phyloP scores from a whole-genome alignment of 768 basidiomycete genomes.

The Mycena amicta region DNA sequence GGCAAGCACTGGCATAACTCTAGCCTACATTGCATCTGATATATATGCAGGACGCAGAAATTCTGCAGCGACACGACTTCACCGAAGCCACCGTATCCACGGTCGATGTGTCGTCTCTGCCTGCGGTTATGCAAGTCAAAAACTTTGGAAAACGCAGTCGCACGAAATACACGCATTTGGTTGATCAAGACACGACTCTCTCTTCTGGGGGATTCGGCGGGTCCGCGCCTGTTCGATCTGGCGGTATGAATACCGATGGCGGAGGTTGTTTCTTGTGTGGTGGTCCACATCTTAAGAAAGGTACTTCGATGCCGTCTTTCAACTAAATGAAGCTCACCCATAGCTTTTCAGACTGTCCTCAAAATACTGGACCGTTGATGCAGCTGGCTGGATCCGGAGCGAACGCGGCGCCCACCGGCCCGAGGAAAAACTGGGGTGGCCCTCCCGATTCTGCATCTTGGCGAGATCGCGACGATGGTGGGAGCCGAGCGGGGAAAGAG shows the following conservation, averaged over 20 bases:
- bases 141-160: slow-evolving; percentile 92
- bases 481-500: slow-evolving; percentile 21
- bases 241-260: slow-evolving; percentile 55
- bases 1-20: too few species aligned
- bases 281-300: slow-evolving; percentile 91
- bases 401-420: slow-evolving; percentile 34
- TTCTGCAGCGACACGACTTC: slow-evolving; percentile 81
- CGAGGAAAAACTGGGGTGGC: slow-evolving; percentile 35
- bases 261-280: slow-evolving; percentile 93
- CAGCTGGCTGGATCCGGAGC: slow-evolving; percentile 35
- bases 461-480: slow-evolving; percentile 31
- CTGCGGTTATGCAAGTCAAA: slow-evolving; percentile 95
- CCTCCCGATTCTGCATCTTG: slow-evolving; percentile 36
- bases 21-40: too few species aligned
- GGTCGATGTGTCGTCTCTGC: slow-evolving; percentile 84
- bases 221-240: slow-evolving; percentile 51
- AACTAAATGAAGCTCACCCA: neutral
- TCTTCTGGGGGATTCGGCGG: slow-evolving; percentile 68
- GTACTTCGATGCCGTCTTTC: slow-evolving; percentile 37
- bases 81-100: slow-evolving; percentile 90
- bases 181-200: slow-evolving; percentile 90
- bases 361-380: slow-evolving; percentile 44
- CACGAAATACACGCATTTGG: slow-evolving; percentile 94
- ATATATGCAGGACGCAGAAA: slow-evolving; percentile 74
- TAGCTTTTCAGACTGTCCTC: slow-evolving; percentile 48